Percentiles rank a stretch among this genome's conserved stretches.
Conservation (phyloP, 129 eudicot genomes). For the Apium graveolens region DNA sequence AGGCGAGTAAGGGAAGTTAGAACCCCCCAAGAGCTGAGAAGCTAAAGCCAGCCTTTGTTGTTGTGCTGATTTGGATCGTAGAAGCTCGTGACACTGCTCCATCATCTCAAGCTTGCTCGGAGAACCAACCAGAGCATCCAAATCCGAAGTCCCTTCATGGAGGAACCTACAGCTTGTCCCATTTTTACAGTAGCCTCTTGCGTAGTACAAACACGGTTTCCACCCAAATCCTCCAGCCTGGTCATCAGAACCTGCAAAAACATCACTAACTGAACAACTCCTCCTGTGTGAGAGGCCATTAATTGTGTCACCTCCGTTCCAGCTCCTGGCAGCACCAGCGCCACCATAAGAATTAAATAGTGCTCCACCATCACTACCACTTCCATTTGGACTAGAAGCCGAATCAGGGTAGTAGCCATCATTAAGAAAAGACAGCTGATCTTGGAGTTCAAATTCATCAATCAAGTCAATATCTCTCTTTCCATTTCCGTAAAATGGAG, state of each 20-base stretch:
- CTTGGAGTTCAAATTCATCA: conserved; percentile 65
- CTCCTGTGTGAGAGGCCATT: conserved; percentile 35
- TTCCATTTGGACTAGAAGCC: conserved; percentile 29
- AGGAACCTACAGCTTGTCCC: conserved; percentile 55
- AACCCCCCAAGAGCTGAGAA: conserved; percentile 42
- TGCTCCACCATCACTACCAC: conserved; percentile 8
- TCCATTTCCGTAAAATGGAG: conserved; percentile 46
- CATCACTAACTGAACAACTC: conserved; percentile 78
- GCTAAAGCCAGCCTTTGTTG: conserved; percentile 33
- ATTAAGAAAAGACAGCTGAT: conserved; percentile 66
- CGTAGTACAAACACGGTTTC: conserved; percentile 78
- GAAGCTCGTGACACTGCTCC: conserved; percentile 42
- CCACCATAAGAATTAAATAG: conserved; percentile 23
- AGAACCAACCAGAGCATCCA: conserved; percentile 28
- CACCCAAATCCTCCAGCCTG: conserved; percentile 43
- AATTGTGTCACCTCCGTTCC: conserved; percentile 15
- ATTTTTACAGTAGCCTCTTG: conserved; percentile 80
- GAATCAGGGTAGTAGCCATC: conserved; percentile 38
- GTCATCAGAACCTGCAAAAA: conserved; percentile 38
- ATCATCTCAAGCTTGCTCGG: conserved; percentile 41
- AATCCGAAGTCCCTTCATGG: conserved; percentile 18
- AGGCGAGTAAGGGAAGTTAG: conserved; percentile 42
- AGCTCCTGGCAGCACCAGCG: conserved; percentile 11
- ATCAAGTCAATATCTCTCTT: conserved; percentile 40
- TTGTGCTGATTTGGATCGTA: conserved; percentile 31